Evolutionary conservation across 1,284 basidiomycete genomes (phyloP), one percentile per base, ranked within the genome.

Genomic region (Pterulicium gracile): DNA sequence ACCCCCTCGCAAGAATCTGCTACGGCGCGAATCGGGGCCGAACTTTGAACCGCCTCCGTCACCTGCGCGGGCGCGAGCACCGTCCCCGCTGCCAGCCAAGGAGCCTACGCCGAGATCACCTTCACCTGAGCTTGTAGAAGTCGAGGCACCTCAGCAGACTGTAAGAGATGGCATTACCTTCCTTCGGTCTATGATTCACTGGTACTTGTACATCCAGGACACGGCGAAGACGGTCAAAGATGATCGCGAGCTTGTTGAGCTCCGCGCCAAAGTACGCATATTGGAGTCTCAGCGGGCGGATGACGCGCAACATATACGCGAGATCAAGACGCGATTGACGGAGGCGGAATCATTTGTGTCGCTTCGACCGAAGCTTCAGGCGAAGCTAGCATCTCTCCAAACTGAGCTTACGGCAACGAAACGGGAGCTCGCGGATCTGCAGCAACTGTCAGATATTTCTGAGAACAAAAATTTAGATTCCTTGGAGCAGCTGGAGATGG

Each of bases 401-500:
- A 79, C 82, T 0, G 86, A 90, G 42, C 72, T 91, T 40, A 81
- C 77, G 19, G 75, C 75, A 34, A 48, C 54, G 13, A 51, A 51
- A 0, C 49, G 52, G n/a, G 55, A 56, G 44, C 64, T 80, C 19
- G 70, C 77, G n/a, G 83, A 87, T 48, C 66, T 80, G 3, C 71
- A 81, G 54, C 73, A 82, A 41, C 39, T 41, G 10, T 20, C 13
- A 10, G 49, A 75, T 18, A 64, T 84, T n/a, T 61, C 70, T 0
- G 81, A 88, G 51, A 65, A 61, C 14, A 70, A 79, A 34, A 68
- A 82, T 1, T 60, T 77, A 3, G 91, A 95, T 56, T 61, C 83
- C 1, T 79, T 86, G 47, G 94, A 97, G 54, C 88, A 93, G 60
- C 68, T 98, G 27, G 96, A 99, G 66, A 92, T 98, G 81, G 75